Conservation (phyloP, 2,329 filamentous ascomycete genomes). For the Tolypocladium inflatum region DNA sequence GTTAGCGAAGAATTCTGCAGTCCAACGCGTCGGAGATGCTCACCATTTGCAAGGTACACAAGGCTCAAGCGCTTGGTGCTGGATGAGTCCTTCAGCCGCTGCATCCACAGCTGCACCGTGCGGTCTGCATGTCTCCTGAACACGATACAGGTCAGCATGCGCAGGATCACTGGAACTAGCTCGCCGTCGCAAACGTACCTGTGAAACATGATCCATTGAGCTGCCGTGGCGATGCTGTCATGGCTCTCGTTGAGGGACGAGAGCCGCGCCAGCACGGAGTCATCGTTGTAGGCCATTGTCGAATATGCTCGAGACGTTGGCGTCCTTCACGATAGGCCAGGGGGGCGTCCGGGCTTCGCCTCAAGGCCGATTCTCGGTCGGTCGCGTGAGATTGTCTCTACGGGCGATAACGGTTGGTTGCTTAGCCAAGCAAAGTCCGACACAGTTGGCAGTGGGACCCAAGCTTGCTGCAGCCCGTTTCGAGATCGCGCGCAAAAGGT, state of each 20-base stretch:
- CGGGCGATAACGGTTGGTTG: not conserved
- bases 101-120: constrained; percentile 86
- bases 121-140: constrained; percentile 80
- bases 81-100: constrained; percentile 78
- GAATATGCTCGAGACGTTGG: not conserved
- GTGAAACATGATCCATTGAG: constrained; percentile 99
- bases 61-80: constrained; percentile 81
- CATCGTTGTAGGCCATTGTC: constrained; percentile 86
- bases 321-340: not conserved
- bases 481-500: not conserved
- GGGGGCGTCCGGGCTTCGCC: not conserved
- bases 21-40: not conserved
- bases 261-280: constrained; percentile 89
- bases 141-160: constrained; percentile 2
- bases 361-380: not conserved
- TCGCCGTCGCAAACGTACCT: constrained; percentile 44
- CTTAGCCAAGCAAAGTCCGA: not conserved
- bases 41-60: constrained; percentile 92
- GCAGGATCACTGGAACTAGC: not conserved
- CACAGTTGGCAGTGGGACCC: not conserved
- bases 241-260: constrained; percentile 95
- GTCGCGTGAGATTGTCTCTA: not conserved
- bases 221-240: constrained; percentile 90
- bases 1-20: constrained; percentile 2
- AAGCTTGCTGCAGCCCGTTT: not conserved